A percentile compares a stretch with the other conserved stretches of the same genome.
These are phyloP conservation scores for Teunomyces gatunensis DNA, from an alignment of 805 yeast species.

Conservation along the genomic window DNA sequence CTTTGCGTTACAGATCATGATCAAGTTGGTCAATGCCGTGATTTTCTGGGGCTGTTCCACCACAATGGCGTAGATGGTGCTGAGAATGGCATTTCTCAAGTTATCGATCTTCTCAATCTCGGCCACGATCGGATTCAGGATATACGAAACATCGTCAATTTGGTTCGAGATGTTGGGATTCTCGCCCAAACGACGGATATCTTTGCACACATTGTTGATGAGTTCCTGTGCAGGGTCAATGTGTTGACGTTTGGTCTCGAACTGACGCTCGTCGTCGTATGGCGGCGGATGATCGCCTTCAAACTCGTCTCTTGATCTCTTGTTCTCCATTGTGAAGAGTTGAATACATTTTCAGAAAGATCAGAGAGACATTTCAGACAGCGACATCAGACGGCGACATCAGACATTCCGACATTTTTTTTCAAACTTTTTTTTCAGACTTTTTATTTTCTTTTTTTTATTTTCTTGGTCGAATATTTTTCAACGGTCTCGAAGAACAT, in stretches of 20 bases:
- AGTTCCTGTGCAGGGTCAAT: conserved; percentile 41
- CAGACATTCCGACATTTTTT: not conserved
- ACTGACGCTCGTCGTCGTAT: conserved; percentile 13
- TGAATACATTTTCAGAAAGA: not conserved
- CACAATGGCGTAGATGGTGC: conserved; percentile 65
- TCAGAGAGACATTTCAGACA: too few species aligned
- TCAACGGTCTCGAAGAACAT: not conserved
- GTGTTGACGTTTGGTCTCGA: conserved; percentile 36
- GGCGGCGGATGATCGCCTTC: conserved; percentile 14
- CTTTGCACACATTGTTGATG: conserved; percentile 43
- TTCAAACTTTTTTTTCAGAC: too few species aligned
- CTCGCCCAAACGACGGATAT: conserved; percentile 44
- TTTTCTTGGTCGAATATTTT: not conserved
- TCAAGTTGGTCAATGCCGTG: conserved; percentile 63
- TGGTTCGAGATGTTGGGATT: conserved; percentile 38
- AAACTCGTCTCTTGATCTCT: conserved; percentile 31
- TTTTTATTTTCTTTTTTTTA: not conserved
- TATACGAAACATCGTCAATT: conserved; percentile 56
- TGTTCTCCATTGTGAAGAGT: conserved; percentile 13
- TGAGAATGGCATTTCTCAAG: conserved; percentile 56
- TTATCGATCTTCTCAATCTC: conserved; percentile 63
- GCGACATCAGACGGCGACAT: too few species aligned
- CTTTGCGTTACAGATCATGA: conserved; percentile 63
- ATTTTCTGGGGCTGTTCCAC: conserved; percentile 91
- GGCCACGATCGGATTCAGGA: conserved; percentile 62